Percentiles rank a stretch among this genome's conserved stretches.
These are phyloP conservation scores for Chaetomiaceae sp. DNA, from an alignment of 2,329 filamentous ascomycete species.

Conservation along the genomic window DNA sequence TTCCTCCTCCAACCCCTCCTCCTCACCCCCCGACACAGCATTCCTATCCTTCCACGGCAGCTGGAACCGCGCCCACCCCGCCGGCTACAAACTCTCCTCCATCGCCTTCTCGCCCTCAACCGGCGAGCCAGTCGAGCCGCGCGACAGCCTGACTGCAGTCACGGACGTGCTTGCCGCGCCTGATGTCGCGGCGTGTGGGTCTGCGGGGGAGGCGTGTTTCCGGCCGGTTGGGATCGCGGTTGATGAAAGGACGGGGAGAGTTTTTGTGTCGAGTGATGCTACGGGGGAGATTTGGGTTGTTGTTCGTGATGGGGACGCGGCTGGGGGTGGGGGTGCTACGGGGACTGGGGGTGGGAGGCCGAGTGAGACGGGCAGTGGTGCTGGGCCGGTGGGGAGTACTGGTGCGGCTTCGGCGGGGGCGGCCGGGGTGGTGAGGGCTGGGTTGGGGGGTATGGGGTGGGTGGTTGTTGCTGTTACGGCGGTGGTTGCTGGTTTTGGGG, in stretches of 20 bases:
- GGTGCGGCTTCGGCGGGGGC: not conserved
- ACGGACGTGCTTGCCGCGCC: constrained; percentile 52
- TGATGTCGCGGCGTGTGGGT: constrained; percentile 47
- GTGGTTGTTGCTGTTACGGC: constrained; percentile 17
- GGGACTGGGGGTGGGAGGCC: constrained; percentile 6
- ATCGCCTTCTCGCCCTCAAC: constrained; percentile 33
- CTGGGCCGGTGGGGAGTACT: not conserved
- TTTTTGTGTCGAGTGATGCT: constrained; percentile 59
- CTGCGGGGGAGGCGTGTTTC: constrained; percentile 52
- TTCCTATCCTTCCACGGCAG: constrained; percentile 69
- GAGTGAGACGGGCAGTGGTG: not conserved
- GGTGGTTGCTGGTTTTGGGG: constrained; percentile 20
- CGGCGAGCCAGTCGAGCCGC: constrained; percentile 38
- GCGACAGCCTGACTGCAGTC: constrained; percentile 43
- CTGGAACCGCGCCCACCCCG: constrained; percentile 46
- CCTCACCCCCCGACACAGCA: constrained; percentile 54
- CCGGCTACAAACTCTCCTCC: constrained; percentile 43
- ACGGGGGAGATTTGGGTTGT: constrained; percentile 63
- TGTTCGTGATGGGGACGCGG: constrained; percentile 24
- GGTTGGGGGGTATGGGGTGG: constrained; percentile 14
- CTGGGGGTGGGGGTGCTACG: not conserved
- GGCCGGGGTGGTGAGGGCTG: not conserved
- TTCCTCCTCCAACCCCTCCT: no score
- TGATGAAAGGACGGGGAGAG: constrained; percentile 42
- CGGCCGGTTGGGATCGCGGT: constrained; percentile 56